Base-by-base conservation (phyloP, 1,139 yeast genomes). In the Diutina sp. region DNA sequence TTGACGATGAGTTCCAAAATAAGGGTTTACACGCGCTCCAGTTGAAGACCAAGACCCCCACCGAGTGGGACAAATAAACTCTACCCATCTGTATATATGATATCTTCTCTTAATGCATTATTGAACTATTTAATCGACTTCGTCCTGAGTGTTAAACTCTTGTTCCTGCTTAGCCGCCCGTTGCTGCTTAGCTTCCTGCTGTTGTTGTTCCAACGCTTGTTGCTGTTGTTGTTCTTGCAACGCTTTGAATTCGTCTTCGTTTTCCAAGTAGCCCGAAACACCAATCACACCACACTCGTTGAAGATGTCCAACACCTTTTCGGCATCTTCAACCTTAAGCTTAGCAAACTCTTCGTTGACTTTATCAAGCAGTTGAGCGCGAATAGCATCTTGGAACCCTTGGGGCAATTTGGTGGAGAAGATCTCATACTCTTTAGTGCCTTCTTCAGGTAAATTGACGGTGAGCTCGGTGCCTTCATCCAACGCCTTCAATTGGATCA, bases 1-100 rank as follows among this genome's bases (percentile, higher is more conserved):
- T 93, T 54, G 82, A 82, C 60, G 90, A 88, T 46, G 97, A 90
- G 66, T 72, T 91, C 66, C 76, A 78, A 57, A 74, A 73, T 56
- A 78, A 80, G 57, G 93, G 96, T 0, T 83, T 93, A 28, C 99
- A 93, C 72, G 97, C 98, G 0, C 73, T 93, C 59, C 97, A 90
- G 67, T 77, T 93, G 71, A 83, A 84, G 66, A 86, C 96, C 0
- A 87, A 87, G 69, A 90, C 98, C 1, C 79, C 81, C 0, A 76
- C 72, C 47, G 96, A 90, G 65, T 74, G 72, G 58, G 71, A 69
- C 32, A 76, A 71, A 4, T 46, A 7, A 9, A 25, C 8, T 21
- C 4, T 7, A 11, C 50, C 28, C 48, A 6, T 18, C 9, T 46
- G 12, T n/a, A 16, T 46, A 16, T 9, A 9, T 25, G 8, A 21